Conservation (phyloP, 208 protist genomes). For the Leishmania guyanensis region DNA sequence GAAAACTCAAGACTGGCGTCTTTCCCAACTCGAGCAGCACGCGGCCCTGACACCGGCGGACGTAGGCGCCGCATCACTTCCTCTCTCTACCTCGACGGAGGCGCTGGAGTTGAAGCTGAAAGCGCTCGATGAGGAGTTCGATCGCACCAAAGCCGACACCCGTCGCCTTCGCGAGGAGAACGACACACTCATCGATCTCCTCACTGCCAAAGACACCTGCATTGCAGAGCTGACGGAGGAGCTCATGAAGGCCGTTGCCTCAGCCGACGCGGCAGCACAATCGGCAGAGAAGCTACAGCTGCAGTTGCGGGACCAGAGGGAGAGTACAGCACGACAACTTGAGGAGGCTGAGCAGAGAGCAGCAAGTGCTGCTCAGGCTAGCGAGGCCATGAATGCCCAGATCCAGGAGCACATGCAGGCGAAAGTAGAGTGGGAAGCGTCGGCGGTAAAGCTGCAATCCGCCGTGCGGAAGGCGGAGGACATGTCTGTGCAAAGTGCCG, state of each 20-base stretch:
- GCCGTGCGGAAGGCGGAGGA: conserved; percentile 3
- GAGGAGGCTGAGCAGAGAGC: not conserved
- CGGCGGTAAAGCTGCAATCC: not conserved
- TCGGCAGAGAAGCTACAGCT: not conserved
- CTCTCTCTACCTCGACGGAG: not conserved
- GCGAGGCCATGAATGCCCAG: not conserved
- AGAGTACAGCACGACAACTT: not conserved
- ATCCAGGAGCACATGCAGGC: not conserved
- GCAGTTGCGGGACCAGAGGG: conserved; percentile 1
- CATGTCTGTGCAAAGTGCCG: not conserved
- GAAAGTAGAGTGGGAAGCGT: not conserved
- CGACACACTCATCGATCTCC: conserved; percentile 16
- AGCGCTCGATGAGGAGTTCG: conserved; percentile 23
- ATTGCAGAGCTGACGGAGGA: conserved; percentile 20
- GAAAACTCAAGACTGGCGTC: conserved; percentile 48
- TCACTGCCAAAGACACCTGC: conserved; percentile 21
- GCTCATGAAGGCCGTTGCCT: not conserved
- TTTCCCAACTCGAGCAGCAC: conserved; percentile 4
- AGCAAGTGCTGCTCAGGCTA: conserved; percentile 2
- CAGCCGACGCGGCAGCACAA: not conserved
- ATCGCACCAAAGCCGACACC: conserved; percentile 17
- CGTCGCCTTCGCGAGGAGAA: conserved; percentile 48
- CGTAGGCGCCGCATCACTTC: not conserved
- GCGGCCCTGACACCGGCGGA: not conserved
- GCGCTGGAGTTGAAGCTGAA: conserved; percentile 8